Evolutionary conservation across 2,329 filamentous ascomycete species (phyloP), one percentile per base, ranked within the genome.

Genomic region (Calonectria honghensis): DNA sequence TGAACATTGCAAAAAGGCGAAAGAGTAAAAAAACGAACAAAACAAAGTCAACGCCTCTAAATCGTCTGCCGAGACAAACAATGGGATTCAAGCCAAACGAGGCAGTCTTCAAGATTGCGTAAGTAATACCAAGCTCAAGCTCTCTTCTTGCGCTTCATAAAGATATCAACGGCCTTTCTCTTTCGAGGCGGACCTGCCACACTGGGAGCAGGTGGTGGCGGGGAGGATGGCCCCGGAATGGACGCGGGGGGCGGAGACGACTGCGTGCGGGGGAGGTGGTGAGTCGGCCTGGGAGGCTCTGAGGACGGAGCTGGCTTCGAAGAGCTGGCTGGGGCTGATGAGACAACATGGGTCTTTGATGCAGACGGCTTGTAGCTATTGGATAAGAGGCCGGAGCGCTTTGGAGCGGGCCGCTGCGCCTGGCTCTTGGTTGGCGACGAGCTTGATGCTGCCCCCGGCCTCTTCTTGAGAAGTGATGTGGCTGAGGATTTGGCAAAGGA

Each of bases 111-210:
- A 48, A 51, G 41, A 27, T 32, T 13, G 32, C 6, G 20, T 13
- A 35, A n/a, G 20, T 20, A 31, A 37, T 37, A 24, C 5, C 71
- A 14, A 50, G n/a, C n/a, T 77, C 32, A 81, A 18, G 67, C 72
- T 67, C 79, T 79, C 80, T 86, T 89, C 81, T 88, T 87, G 57
- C 76, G 78, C 51, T 83, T 85, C 87, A 90, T 89, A 75, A 91
- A 91, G n/a, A 90, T 83, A 74, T 87, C 86, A 6, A 87, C 86
- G 0, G 83, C 80, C 78, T 89, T 89, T 68, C 88, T 85, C 78
- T 90, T 90, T 52, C 84, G 82, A 11, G 77, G 67, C 3, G 63
- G 75, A 32, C 72, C 63, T 57, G 76, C 66, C 52, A 73, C 31
- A 32, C 67, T 68, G 37, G 69, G 10, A 31, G 41, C 29, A 9